phyloP scores from a whole-genome alignment of 345 rosid genomes.

The Dovyalis caffra region DNA sequence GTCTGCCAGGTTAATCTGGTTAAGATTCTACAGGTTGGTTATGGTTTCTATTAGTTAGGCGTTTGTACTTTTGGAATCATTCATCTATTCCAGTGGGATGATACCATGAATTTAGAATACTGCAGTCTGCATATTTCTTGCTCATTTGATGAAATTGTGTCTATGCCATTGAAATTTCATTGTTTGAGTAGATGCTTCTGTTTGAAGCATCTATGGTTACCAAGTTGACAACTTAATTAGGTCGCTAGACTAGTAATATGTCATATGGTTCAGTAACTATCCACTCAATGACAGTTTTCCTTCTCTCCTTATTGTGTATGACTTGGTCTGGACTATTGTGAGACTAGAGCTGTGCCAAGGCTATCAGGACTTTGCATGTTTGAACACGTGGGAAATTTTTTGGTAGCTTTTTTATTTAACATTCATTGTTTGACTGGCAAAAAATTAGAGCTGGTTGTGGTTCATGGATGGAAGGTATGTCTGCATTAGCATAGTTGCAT shows the following conservation, averaged over 20 bases:
- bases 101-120: conserved; percentile 33
- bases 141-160: conserved; percentile 23
- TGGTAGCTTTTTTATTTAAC: background rate
- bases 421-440: background rate
- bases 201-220: conserved; percentile 16
- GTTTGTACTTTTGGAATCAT: conserved; percentile 38
- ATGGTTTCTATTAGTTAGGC: conserved; percentile 46
- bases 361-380: background rate
- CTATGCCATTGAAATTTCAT: conserved; percentile 11
- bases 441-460: background rate
- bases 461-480: background rate
- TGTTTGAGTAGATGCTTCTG: conserved; percentile 12
- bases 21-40: conserved; percentile 49
- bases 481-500: background rate
- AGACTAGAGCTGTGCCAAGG: background rate
- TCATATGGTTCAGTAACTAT: conserved; percentile 14
- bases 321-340: background rate
- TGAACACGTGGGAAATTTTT: background rate
- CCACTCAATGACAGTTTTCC: conserved; percentile 6
- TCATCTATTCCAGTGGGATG: conserved; percentile 39
- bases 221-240: conserved; percentile 1
- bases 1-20: conserved; percentile 44
- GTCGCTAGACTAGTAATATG: conserved; percentile 18
- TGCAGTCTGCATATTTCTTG: conserved; percentile 22
- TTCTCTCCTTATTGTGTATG: background rate